These are phyloP conservation scores for Scleromitrula shiraiana DNA, from an alignment of 2,329 filamentous ascomycete genomes.

Conservation along the genomic window DNA sequence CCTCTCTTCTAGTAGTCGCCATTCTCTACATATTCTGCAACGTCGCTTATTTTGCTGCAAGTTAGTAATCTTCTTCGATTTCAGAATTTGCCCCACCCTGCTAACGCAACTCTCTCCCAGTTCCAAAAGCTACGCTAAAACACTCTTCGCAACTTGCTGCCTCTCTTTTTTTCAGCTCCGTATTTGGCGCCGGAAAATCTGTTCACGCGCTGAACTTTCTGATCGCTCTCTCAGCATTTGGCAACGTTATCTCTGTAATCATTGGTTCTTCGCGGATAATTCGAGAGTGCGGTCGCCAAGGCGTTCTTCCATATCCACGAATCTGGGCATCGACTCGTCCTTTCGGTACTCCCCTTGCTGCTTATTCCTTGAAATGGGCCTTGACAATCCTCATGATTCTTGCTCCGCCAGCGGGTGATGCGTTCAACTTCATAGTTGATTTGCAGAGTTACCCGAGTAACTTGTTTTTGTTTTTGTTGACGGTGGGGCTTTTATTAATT, in stretches of 20 bases:
- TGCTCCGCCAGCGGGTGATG: constrained; percentile 53
- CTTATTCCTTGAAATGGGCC: constrained; percentile 49
- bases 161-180: constrained; percentile 40
- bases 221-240: constrained; percentile 39
- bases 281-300: constrained; percentile 44
- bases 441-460: constrained; percentile 49
- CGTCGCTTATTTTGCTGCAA: constrained; percentile 52
- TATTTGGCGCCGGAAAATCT: constrained; percentile 40
- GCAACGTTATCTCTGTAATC: constrained; percentile 41
- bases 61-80: constrained; percentile 15
- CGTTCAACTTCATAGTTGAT: constrained; percentile 56
- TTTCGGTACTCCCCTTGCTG: constrained; percentile 54
- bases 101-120: constrained; percentile 20
- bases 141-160: constrained; percentile 40
- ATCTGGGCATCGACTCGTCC: constrained; percentile 53
- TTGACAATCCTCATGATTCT: constrained; percentile 53
- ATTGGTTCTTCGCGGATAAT: constrained; percentile 49
- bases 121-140: constrained; percentile 46
- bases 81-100: background rate
- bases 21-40: constrained; percentile 51
- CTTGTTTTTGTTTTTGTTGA: constrained; percentile 50
- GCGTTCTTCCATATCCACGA: constrained; percentile 5
- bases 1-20: constrained; percentile 44
- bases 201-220: constrained; percentile 38
- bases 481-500: constrained; percentile 49